Base-by-base conservation (phyloP, 495 filamentous ascomycete species). In the Penicillium alfredii region DNA sequence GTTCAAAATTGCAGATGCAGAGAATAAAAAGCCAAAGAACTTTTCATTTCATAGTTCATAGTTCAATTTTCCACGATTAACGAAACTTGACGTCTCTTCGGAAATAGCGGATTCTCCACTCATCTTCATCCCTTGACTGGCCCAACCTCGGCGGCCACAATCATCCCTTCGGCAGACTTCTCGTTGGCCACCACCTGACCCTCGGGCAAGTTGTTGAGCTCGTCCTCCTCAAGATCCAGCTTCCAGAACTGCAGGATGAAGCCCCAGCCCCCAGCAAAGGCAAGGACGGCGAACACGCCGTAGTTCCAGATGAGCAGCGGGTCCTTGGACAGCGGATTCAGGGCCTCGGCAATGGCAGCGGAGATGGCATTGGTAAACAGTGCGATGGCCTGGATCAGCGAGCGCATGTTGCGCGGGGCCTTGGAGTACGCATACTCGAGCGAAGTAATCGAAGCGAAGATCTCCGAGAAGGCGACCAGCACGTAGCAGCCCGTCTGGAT, bases 381-480 rank as follows among this genome's bases (percentile, higher is more conserved):
- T 18, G 72, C 72, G 25, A 86, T 60, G 4, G 79, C 73, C 47
- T 78, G 78, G 14, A 88, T 78, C 21, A 86, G 70, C 8, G 78
- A 82, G 7, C 81, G 72, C 82, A 89, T 86, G 58, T 81, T 86
- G 42, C 66, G 71, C 5, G 86, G 86, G 1, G 86, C 84, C 61
- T 89, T 86, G 48, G 78, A 83, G 55, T 78, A 88, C 4, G 84
- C 86, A 40, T 88, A 87, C 53, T 83, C 78, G 4, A 82, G 65
- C 1, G 61, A 69, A 9, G 78, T 81, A 46, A 84, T 72, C 31
- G 71, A 78, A 0, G 80, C 73, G 45, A 85, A 74, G 29, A 83
- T 80, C 56, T 84, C 82, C 31, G 73, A 76, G n/a, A 81, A 54
- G 12, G 72, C 81, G 28, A 81, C 67, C 4, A 83, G 61, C 5